Percentiles rank a stretch among this genome's conserved stretches.
Conservation (phyloP, 2,329 filamentous ascomycete species). For the Sarocladium oryzae region DNA sequence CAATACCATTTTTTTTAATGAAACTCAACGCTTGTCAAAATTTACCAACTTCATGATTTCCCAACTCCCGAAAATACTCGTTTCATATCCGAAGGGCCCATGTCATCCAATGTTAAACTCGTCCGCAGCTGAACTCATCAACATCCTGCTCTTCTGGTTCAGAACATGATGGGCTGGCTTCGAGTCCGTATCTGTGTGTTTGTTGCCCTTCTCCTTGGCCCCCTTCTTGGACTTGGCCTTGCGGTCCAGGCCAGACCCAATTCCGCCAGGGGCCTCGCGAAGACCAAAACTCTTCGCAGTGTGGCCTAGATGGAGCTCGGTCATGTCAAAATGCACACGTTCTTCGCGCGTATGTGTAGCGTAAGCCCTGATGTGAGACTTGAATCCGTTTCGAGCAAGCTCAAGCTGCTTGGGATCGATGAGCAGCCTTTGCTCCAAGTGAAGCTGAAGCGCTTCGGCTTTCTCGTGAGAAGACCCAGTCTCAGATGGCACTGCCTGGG, state of each 20-base stretch:
- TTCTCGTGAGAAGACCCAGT: constrained; percentile 40
- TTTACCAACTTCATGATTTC: not conserved
- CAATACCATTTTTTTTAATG: no score
- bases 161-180: constrained; percentile 34
- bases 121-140: constrained; percentile 55
- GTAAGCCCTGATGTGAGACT: constrained; percentile 89
- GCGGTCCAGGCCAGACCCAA: constrained; percentile 53
- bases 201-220: constrained; percentile 28
- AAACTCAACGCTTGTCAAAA: not conserved
- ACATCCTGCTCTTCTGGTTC: constrained; percentile 58
- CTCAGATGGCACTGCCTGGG: constrained; percentile 40
- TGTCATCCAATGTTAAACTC: constrained; percentile 63
- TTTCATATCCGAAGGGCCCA: not conserved
- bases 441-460: constrained; percentile 52
- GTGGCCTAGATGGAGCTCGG: constrained; percentile 84
- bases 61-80: not conserved
- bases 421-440: constrained; percentile 53
- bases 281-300: constrained; percentile 89
- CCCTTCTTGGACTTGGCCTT: constrained; percentile 34
- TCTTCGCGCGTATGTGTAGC: constrained; percentile 88
- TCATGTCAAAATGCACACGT: constrained; percentile 83
- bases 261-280: constrained; percentile 79
- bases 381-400: constrained; percentile 76
- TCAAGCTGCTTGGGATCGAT: constrained; percentile 65
- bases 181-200: constrained; percentile 33